Percentiles rank a stretch among this genome's conserved stretches.
phyloP scores from a whole-genome alignment of 345 rosid genomes.

The Populus ilicifolia region DNA sequence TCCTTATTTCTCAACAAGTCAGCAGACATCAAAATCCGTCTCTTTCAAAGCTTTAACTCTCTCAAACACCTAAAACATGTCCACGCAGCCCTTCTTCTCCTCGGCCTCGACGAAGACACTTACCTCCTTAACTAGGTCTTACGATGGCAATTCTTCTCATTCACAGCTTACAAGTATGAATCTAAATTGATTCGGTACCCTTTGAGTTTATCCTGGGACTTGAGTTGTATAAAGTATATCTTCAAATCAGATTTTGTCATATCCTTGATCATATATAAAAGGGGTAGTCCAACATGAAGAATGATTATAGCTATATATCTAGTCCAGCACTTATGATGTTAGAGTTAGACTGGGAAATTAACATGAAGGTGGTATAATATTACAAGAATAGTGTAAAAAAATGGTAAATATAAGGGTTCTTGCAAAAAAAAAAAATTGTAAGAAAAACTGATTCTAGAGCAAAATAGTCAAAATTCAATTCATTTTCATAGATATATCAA shows the following conservation, averaged over 20 bases:
- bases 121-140: conserved; percentile 49
- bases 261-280: not conserved
- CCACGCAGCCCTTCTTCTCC: conserved; percentile 52
- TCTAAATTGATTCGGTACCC: not conserved
- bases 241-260: not conserved
- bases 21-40: conserved; percentile 32
- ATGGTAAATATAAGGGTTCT: too few species aligned
- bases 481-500: too few species aligned
- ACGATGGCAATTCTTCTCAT: conserved; percentile 3
- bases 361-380: too few species aligned
- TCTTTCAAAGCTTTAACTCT: conserved; percentile 33
- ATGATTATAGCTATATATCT: conserved; percentile 23
- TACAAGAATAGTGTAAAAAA: too few species aligned
- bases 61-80: conserved; percentile 50
- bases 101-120: conserved; percentile 47
- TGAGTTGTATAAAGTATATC: not conserved
- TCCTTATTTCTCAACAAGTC: conserved; percentile 13
- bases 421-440: too few species aligned
- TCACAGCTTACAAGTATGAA: too few species aligned
- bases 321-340: too few species aligned
- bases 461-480: too few species aligned
- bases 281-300: conserved; percentile 10
- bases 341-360: too few species aligned
- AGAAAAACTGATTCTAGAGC: too few species aligned
- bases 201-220: not conserved